Percentiles rank a stretch among this genome's conserved stretches.
phyloP scores from a whole-genome alignment of 495 filamentous ascomycete genomes.

The Evernia prunastri region DNA sequence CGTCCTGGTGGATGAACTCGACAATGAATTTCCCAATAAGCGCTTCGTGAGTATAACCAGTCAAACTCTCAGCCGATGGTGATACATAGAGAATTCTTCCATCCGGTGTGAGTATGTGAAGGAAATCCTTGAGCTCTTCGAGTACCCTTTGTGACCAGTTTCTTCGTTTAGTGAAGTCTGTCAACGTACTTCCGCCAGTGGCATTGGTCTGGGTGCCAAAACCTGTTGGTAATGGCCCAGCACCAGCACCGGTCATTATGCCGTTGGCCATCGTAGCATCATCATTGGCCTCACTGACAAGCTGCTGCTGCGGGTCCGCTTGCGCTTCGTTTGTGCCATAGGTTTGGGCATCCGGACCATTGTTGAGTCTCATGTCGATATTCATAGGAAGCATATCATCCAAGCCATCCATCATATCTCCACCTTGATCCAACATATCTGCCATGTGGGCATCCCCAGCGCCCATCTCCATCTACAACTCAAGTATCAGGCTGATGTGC shows the following conservation, averaged over 20 bases:
- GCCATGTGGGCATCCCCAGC: constrained; percentile 34
- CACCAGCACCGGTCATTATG: constrained; percentile 42
- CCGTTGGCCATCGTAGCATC: constrained; percentile 23
- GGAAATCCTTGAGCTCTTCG: constrained; percentile 81
- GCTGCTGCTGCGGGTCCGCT: constrained; percentile 23
- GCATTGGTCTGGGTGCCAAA: constrained; percentile 45
- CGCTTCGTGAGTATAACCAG: constrained; percentile 64
- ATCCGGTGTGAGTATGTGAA: constrained; percentile 79
- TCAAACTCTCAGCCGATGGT: constrained; percentile 69
- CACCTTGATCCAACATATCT: constrained; percentile 34
- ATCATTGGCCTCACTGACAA: constrained; percentile 19
- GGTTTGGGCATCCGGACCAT: constrained; percentile 21
- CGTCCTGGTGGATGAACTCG: constrained; percentile 82
- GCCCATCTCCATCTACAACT: constrained; percentile 23
- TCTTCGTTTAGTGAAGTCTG: constrained; percentile 74
- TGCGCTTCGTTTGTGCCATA: constrained; percentile 22
- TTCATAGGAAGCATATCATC: constrained; percentile 33
- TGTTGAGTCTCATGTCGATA: constrained; percentile 28
- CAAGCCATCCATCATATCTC: constrained; percentile 28
- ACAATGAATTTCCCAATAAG: constrained; percentile 67
- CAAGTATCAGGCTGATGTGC: constrained; percentile 1
- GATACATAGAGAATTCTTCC: constrained; percentile 80
- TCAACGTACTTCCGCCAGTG: constrained; percentile 57
- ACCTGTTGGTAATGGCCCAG: constrained; percentile 50
- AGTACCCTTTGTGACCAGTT: constrained; percentile 88